phyloP scores from a whole-genome alignment of 495 filamentous ascomycete genomes.

The Penicillium bovifimosum region DNA sequence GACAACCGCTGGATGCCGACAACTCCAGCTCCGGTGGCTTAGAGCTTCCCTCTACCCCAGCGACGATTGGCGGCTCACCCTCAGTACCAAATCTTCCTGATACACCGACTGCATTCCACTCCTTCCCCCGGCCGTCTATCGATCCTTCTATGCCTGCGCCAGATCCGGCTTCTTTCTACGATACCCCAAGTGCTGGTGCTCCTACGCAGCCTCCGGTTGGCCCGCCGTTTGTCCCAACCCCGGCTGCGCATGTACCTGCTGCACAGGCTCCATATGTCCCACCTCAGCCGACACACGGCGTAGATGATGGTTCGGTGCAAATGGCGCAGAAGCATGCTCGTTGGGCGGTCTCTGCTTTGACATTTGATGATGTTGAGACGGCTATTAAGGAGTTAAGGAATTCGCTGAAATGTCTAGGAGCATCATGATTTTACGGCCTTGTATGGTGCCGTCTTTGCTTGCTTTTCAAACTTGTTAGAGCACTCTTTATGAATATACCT shows the following conservation, averaged over 20 bases:
- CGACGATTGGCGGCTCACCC: constrained; percentile 25
- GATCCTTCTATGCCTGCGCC: constrained; percentile 24
- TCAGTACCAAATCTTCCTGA: constrained; percentile 35
- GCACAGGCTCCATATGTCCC: constrained; percentile 17
- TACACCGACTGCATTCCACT: constrained; percentile 40
- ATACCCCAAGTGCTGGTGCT: constrained; percentile 16
- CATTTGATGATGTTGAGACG: constrained; percentile 92
- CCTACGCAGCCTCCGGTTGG: constrained; percentile 22
- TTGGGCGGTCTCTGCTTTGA: constrained; percentile 94
- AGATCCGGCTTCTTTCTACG: constrained; percentile 33
- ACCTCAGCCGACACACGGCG: constrained; percentile 24
- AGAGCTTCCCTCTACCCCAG: constrained; percentile 40
- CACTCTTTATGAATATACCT: constrained; percentile 8
- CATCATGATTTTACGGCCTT: constrained; percentile 21
- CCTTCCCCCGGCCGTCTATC: constrained; percentile 41
- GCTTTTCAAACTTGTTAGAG: neutral
- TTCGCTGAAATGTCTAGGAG: constrained; percentile 53
- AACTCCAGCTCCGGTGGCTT: constrained; percentile 15
- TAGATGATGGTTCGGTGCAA: constrained; percentile 70
- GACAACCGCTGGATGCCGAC: constrained; percentile 19
- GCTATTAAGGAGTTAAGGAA: constrained; percentile 78
- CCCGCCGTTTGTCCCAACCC: constrained; percentile 16
- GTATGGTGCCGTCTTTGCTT: neutral
- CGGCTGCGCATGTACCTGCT: constrained; percentile 11
- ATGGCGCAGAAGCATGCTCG: constrained; percentile 91